A percentile compares a stretch with the other conserved stretches of the same genome.
Conservation (phyloP, 129 eudicot species). For the Deinandra increscens region DNA sequence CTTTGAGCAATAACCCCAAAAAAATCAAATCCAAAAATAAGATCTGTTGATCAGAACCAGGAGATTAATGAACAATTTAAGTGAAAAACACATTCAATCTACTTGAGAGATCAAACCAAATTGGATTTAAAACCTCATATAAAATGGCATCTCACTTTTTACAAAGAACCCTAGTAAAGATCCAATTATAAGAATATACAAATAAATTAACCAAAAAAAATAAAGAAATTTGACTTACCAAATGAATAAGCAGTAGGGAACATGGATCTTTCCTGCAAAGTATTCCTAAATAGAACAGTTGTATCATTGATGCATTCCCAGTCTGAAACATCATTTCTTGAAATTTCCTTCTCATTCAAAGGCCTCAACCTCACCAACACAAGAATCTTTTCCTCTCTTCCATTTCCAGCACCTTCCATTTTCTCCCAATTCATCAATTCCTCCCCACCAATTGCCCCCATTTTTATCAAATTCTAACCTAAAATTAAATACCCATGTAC, state of each 20-base stretch:
- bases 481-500: slow-evolving; percentile 22
- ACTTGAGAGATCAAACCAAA: slow-evolving; percentile 26
- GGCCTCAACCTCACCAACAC: slow-evolving; percentile 98
- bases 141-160: not conserved
- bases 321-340: slow-evolving; percentile 78
- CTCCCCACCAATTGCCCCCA: slow-evolving; percentile 91
- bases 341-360: slow-evolving; percentile 79
- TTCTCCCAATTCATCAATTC: slow-evolving; percentile 81
- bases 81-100: slow-evolving; percentile 32
- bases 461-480: slow-evolving; percentile 27
- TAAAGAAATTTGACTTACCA: slow-evolving; percentile 43
- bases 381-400: slow-evolving; percentile 83
- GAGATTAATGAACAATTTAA: slow-evolving; percentile 21
- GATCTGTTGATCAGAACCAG: slow-evolving; percentile 19
- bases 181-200: not conserved
- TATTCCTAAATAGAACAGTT: slow-evolving; percentile 71
- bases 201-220: not conserved
- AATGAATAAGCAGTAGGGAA: slow-evolving; percentile 82
- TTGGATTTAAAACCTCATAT: slow-evolving; percentile 1
- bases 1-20: not conserved
- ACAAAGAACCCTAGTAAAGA: not conserved
- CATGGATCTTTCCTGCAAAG: slow-evolving; percentile 84
- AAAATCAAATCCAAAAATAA: not conserved
- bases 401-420: slow-evolving; percentile 46
- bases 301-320: slow-evolving; percentile 86